These are phyloP conservation scores for Colletotrichum siamense DNA, from an alignment of 2,329 filamentous ascomycete species.

Conservation along the genomic window DNA sequence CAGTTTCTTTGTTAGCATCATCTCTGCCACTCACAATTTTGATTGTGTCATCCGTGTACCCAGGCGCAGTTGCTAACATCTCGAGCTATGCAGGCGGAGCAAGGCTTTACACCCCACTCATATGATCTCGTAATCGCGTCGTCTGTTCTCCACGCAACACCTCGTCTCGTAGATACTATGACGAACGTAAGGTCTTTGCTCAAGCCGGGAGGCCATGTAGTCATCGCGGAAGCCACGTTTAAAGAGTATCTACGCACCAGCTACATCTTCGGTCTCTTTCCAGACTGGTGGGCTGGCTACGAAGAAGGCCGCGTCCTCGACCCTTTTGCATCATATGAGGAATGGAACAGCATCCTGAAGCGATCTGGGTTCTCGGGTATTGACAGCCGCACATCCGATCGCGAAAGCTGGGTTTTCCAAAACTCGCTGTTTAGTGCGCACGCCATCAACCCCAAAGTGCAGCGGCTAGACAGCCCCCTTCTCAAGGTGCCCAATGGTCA, in stretches of 20 bases:
- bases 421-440: background rate
- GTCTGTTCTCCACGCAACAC: constrained; percentile 34
- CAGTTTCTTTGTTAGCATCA: background rate
- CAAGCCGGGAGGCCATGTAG: constrained; percentile 31
- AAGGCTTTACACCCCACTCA: constrained; percentile 29
- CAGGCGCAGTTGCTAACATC: background rate
- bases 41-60: background rate
- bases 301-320: constrained; percentile 24
- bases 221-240: background rate
- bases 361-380: constrained; percentile 27
- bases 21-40: background rate
- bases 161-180: constrained; percentile 25
- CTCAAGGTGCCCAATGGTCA: background rate
- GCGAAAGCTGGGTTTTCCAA: background rate
- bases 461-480: background rate
- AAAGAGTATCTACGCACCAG: constrained; percentile 21
- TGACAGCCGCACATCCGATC: background rate
- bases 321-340: constrained; percentile 26
- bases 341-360: constrained; percentile 32
- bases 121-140: constrained; percentile 35
- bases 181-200: constrained; percentile 30
- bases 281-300: constrained; percentile 33
- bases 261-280: constrained; percentile 27
- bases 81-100: constrained; percentile 4
- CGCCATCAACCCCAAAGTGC: background rate